These are phyloP conservation scores for Erysimum pusillum DNA, from an alignment of 441 rosid genomes.

Conservation along the genomic window DNA sequence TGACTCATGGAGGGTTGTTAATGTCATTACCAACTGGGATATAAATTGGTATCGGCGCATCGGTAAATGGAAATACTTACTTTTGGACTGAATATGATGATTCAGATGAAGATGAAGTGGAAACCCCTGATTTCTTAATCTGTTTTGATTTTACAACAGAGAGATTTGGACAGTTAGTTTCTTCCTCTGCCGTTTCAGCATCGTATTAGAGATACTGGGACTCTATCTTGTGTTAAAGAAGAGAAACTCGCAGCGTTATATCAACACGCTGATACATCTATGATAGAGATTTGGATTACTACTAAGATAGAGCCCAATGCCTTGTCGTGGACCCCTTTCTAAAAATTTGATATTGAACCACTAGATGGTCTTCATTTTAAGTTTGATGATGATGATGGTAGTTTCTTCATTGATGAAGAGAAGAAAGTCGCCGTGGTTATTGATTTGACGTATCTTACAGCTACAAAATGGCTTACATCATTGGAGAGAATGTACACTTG, in stretches of 20 bases:
- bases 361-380: not conserved
- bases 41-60: too few species aligned
- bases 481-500: not conserved
- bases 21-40: too few species aligned
- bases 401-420: conserved; percentile 12
- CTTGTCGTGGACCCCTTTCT: not conserved
- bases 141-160: not conserved
- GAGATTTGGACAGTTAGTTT: not conserved
- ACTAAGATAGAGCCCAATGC: not conserved
- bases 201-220: not conserved
- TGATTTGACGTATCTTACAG: not conserved
- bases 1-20: too few species aligned
- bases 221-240: not conserved
- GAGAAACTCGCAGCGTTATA: not conserved
- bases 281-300: not conserved
- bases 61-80: too few species aligned
- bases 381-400: not conserved
- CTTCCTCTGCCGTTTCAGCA: not conserved
- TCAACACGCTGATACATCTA: not conserved
- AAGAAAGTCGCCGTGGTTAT: not conserved
- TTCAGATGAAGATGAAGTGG: too few species aligned
- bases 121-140: not conserved
- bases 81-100: too few species aligned
- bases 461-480: not conserved
- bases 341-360: too few species aligned